Evolutionary conservation across 805 yeast genomes (phyloP).

Genomic region (Candida ortonii): DNA sequence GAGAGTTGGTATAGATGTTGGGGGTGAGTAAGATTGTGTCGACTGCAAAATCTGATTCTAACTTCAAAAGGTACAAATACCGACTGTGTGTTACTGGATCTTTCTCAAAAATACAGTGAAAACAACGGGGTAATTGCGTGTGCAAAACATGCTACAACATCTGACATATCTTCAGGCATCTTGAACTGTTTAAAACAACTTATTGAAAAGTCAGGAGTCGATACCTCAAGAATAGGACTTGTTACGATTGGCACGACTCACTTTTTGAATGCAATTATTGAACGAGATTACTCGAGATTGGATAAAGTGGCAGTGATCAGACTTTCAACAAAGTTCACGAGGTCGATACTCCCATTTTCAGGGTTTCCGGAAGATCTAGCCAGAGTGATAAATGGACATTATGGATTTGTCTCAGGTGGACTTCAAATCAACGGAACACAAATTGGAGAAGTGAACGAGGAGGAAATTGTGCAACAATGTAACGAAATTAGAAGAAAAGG

Average conservation of each 20-base stretch:
- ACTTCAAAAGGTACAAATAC: conserved; percentile 42
- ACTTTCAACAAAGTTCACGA: conserved; percentile 40
- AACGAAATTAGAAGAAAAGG: conserved; percentile 32
- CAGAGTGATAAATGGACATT: conserved; percentile 33
- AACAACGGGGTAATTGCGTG: conserved; percentile 36
- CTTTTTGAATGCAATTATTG: conserved; percentile 48
- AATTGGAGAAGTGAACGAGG: conserved; percentile 33
- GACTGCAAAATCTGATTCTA: background rate
- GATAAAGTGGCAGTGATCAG: conserved; percentile 44
- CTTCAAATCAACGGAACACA: conserved; percentile 38
- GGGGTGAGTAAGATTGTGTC: conserved; percentile 5
- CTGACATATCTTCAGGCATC: conserved; percentile 43
- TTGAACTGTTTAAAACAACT: conserved; percentile 35
- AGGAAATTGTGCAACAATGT: conserved; percentile 10
- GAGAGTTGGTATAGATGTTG: conserved; percentile 12
- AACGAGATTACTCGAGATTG: conserved; percentile 39
- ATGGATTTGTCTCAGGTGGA: conserved; percentile 39
- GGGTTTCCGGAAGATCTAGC: conserved; percentile 42
- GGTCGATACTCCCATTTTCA: conserved; percentile 38
- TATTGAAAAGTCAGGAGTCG: conserved; percentile 15
- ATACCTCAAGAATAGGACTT: conserved; percentile 30
- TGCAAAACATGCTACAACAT: conserved; percentile 41
- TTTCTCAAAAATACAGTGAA: conserved; percentile 21
- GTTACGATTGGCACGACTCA: conserved; percentile 51
- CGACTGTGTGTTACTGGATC: conserved; percentile 43